Conservation (phyloP, 2,329 filamentous ascomycete genomes). For the Colletotrichum theobromicola region DNA sequence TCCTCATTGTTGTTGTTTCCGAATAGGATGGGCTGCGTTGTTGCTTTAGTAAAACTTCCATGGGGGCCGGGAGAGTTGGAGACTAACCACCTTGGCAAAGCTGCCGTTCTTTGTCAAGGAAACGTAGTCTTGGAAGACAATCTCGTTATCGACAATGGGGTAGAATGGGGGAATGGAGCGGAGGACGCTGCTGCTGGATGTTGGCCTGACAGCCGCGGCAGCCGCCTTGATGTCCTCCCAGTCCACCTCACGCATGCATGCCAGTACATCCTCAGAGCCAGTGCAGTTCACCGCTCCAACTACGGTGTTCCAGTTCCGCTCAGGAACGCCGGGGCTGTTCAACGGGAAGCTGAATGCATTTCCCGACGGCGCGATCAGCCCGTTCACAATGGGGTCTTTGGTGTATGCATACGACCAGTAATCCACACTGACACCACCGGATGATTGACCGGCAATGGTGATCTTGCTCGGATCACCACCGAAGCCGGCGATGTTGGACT, state of each 20-base stretch:
- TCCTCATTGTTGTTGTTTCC: constrained; percentile 52
- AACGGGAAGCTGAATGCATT: constrained; percentile 50
- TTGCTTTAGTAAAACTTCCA: not conserved
- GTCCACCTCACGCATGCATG: constrained; percentile 40
- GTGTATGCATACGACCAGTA: constrained; percentile 54
- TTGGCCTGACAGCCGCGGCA: constrained; percentile 36
- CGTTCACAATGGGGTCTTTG: constrained; percentile 53
- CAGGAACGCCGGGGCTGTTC: constrained; percentile 37
- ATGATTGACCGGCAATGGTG: constrained; percentile 48
- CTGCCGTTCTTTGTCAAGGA: constrained; percentile 33
- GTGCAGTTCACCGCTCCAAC: constrained; percentile 37
- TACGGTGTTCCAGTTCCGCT: constrained; percentile 47
- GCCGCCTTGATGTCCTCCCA: constrained; percentile 42
- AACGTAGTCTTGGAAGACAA: constrained; percentile 47
- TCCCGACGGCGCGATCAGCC: constrained; percentile 50
- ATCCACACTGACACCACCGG: constrained; percentile 46
- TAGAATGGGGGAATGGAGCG: constrained; percentile 45
- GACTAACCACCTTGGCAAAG: constrained; percentile 35
- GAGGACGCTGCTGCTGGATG: constrained; percentile 37
- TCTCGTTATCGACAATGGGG: constrained; percentile 42
- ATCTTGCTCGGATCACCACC: constrained; percentile 48
- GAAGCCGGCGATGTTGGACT: constrained; percentile 49
- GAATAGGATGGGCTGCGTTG: constrained; percentile 40
- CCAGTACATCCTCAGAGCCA: constrained; percentile 28
- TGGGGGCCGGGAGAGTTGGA: rapidly evolving